Conservation (phyloP, 805 yeast genomes). For the Ogataea saltuana region DNA sequence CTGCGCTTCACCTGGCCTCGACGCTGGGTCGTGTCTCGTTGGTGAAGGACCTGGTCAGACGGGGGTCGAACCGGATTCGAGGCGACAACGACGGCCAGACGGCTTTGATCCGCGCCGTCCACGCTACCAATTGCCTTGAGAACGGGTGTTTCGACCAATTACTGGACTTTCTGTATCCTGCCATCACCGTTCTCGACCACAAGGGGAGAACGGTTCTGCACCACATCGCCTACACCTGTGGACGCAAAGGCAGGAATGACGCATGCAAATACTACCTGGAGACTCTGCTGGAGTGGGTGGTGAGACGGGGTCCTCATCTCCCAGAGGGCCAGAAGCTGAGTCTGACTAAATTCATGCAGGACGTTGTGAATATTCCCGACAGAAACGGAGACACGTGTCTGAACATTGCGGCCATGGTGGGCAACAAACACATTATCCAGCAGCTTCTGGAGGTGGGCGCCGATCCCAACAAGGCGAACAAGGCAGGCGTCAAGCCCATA, state of each 20-base stretch:
- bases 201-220: constrained; percentile 82
- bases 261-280: constrained; percentile 76
- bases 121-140: constrained; percentile 81
- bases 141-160: constrained; percentile 70
- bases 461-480: constrained; percentile 72
- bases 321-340: constrained; percentile 46
- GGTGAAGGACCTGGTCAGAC: constrained; percentile 65
- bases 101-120: constrained; percentile 78
- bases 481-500: constrained; percentile 80
- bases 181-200: constrained; percentile 62
- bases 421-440: constrained; percentile 76
- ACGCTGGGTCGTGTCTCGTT: constrained; percentile 78
- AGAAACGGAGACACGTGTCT: constrained; percentile 93
- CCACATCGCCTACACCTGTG: constrained; percentile 80
- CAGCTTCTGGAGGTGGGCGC: constrained; percentile 88
- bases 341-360: constrained; percentile 59
- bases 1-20: constrained; percentile 95
- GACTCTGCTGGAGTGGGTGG: constrained; percentile 75
- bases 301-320: constrained; percentile 49
- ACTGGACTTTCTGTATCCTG: constrained; percentile 74
- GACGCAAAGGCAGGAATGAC: constrained; percentile 68
- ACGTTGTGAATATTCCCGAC: constrained; percentile 86
- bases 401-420: constrained; percentile 88
- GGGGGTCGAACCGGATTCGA: constrained; percentile 66
- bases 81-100: constrained; percentile 87